Conservation (phyloP, 176 grass and related monocot species). For the Oryza glumipatula region DNA sequence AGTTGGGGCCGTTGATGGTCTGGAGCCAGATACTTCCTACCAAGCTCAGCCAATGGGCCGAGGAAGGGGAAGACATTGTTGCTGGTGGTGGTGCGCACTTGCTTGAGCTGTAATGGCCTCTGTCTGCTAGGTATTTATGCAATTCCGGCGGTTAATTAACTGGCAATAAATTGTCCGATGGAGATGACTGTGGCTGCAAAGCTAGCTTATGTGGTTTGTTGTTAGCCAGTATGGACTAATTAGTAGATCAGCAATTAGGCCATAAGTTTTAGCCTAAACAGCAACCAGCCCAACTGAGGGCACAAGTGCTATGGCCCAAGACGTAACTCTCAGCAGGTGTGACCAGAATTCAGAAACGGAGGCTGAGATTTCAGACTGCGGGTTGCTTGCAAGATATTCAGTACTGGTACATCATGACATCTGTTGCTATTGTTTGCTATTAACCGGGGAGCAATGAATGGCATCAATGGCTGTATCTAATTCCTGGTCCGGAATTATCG, state of each 20-base stretch:
- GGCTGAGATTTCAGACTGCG: constrained; percentile 16
- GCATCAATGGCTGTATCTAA: constrained; percentile 19
- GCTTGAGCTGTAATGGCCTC: constrained; percentile 45
- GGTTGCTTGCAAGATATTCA: constrained; percentile 9
- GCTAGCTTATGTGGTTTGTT: constrained; percentile 59
- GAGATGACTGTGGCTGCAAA: constrained; percentile 36
- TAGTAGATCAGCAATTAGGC: neutral
- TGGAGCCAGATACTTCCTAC: constrained; percentile 97
- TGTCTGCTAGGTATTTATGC: constrained; percentile 61
- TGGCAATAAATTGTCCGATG: constrained; percentile 37
- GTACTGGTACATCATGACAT: constrained; percentile 8
- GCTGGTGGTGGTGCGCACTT: constrained; percentile 30
- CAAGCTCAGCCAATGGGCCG: constrained; percentile 84
- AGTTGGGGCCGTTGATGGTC: constrained; percentile 87
- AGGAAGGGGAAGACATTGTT: constrained; percentile 65
- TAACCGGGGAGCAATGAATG: constrained; percentile 2
- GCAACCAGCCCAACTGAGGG: neutral
- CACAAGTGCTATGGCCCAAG: neutral
- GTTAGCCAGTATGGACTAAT: constrained; percentile 43
- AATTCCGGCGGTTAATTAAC: constrained; percentile 36
- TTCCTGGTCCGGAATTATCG: constrained; percentile 16
- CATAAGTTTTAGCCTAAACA: neutral
- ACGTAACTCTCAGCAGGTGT: constrained; percentile 47
- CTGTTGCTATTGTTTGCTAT: constrained; percentile 14
- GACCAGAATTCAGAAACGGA: constrained; percentile 6